These are phyloP conservation scores for Aspergillus leporis DNA, from an alignment of 495 filamentous ascomycete species.

Conservation along the genomic window DNA sequence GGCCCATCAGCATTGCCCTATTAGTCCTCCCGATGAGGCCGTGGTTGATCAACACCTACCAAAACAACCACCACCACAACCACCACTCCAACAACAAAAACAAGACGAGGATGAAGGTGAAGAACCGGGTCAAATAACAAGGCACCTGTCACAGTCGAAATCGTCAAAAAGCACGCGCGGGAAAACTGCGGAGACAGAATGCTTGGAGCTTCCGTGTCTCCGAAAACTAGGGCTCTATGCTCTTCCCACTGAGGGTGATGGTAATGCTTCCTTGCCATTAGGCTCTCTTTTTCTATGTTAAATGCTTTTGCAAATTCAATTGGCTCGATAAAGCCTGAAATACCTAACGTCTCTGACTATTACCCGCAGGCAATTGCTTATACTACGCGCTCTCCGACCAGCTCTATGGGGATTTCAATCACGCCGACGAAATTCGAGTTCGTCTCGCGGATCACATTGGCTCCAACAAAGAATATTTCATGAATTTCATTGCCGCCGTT, in stretches of 20 bases:
- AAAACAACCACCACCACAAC: background rate
- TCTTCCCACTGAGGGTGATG: constrained; percentile 47
- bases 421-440: constrained; percentile 59
- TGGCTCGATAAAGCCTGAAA: background rate
- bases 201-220: constrained; percentile 41
- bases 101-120: constrained; percentile 1
- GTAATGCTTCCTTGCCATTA: constrained; percentile 27
- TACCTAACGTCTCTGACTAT: constrained; percentile 25
- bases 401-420: constrained; percentile 62
- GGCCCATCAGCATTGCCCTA: constrained; percentile 30
- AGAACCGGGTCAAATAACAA: background rate
- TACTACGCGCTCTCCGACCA: constrained; percentile 79
- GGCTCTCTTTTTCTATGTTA: background rate
- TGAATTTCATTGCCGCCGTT: constrained; percentile 62
- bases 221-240: constrained; percentile 42
- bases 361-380: constrained; percentile 64
- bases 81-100: constrained; percentile 9
- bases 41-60: constrained; percentile 14
- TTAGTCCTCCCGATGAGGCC: constrained; percentile 19
- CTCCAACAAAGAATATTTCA: constrained; percentile 61
- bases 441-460: constrained; percentile 64
- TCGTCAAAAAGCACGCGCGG: constrained; percentile 16
- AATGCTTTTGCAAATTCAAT: background rate
- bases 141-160: constrained; percentile 13
- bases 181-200: constrained; percentile 28